Evolutionary conservation across 2,329 filamentous ascomycete genomes (phyloP).

Genomic region (Trichoderma oligosporum): DNA sequence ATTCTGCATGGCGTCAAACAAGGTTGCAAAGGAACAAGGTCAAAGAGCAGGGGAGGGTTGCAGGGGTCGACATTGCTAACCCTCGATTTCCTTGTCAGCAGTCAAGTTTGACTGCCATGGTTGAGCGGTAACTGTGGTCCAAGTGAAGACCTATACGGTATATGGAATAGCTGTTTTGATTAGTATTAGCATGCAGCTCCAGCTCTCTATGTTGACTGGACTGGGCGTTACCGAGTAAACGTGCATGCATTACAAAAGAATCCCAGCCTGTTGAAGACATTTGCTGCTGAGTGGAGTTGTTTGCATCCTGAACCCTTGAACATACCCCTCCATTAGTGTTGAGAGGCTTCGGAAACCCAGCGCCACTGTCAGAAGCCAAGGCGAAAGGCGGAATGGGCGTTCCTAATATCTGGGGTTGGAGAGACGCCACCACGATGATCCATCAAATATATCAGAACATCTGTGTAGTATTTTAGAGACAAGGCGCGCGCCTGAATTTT

Average conservation of each 20-base stretch:
- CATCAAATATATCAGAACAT: not conserved
- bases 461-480: not conserved
- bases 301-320: conserved; percentile 13
- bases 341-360: conserved; percentile 24
- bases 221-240: not conserved
- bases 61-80: conserved; percentile 8
- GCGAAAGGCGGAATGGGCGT: conserved; percentile 18
- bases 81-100: conserved; percentile 5
- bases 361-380: conserved; percentile 24
- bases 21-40: conserved; percentile 21
- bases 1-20: conserved; percentile 25
- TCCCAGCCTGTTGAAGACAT: conserved; percentile 5
- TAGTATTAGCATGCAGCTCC: not conserved
- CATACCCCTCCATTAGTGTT: conserved; percentile 19
- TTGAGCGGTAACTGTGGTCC: not conserved
- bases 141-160: not conserved
- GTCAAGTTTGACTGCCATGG: not conserved
- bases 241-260: conserved; percentile 2
- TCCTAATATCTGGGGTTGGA: conserved; percentile 18
- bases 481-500: no score
- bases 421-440: conserved; percentile 19
- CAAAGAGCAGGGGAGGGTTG: conserved; percentile 6
- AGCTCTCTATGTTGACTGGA: conserved; percentile 1
- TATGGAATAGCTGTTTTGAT: not conserved
- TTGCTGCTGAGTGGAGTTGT: conserved; percentile 15